Conservation (phyloP, 2,329 filamentous ascomycete genomes). For the Cladosporium sp. region DNA sequence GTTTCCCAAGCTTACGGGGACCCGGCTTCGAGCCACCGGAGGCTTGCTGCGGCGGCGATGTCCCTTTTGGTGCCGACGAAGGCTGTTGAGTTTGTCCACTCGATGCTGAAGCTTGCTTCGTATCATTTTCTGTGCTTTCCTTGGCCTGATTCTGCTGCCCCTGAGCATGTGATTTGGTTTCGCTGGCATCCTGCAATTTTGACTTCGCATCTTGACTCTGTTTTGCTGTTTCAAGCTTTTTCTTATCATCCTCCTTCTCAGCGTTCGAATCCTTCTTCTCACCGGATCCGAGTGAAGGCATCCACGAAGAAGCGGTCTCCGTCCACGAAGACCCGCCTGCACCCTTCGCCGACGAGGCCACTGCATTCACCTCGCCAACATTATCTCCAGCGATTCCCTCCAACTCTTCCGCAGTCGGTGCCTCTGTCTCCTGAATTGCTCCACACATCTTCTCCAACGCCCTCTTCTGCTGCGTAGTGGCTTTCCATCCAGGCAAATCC, state of each 20-base stretch:
- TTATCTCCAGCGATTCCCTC: conserved; percentile 3
- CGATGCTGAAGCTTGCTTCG: background rate
- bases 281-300: background rate
- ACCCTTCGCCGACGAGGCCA: background rate
- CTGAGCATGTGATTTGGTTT: background rate
- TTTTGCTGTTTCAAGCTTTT: background rate
- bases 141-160: background rate
- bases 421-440: conserved; percentile 23
- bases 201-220: background rate
- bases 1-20: conserved; percentile 4
- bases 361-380: background rate
- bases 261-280: background rate
- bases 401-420: conserved; percentile 19
- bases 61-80: background rate
- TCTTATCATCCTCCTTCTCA: conserved; percentile 2
- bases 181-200: background rate
- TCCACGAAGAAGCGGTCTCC: background rate
- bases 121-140: background rate
- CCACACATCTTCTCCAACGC: conserved; percentile 28
- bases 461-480: conserved; percentile 27
- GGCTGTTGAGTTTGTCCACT: background rate
- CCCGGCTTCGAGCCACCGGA: background rate
- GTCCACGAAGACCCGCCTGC: background rate
- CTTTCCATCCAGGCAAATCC: conserved; percentile 24
- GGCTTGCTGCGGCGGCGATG: background rate